Percentiles rank a stretch among this genome's conserved stretches.
These are phyloP conservation scores for Microsporum ferrugineum DNA, from an alignment of 2,329 filamentous ascomycete genomes.

Conservation along the genomic window DNA sequence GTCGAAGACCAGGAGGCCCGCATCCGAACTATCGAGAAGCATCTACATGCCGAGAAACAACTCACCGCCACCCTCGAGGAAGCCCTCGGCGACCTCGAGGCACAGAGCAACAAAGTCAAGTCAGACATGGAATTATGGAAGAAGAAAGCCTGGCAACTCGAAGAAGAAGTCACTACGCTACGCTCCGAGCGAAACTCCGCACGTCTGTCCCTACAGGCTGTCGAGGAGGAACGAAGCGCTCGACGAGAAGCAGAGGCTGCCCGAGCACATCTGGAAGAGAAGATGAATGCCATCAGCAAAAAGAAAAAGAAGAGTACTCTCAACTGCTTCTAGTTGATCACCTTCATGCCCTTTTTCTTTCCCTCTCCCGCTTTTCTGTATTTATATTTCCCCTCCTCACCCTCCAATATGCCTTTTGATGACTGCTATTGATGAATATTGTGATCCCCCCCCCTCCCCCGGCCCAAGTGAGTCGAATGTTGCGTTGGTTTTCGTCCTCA, in stretches of 20 bases:
- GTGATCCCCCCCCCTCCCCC: background rate
- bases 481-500: background rate
- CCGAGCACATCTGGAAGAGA: constrained; percentile 76
- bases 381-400: background rate
- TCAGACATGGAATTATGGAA: constrained; percentile 81
- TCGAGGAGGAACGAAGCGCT: constrained; percentile 94
- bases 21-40: constrained; percentile 92
- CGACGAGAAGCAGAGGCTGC: constrained; percentile 82
- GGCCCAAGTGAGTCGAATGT: background rate
- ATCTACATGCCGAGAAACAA: constrained; percentile 89
- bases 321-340: constrained; percentile 73
- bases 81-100: constrained; percentile 85
- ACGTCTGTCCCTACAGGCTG: constrained; percentile 64
- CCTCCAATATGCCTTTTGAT: constrained; percentile 7
- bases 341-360: background rate
- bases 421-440: constrained; percentile 15
- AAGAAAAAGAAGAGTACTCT: constrained; percentile 92
- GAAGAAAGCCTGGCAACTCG: constrained; percentile 67
- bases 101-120: constrained; percentile 84
- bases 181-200: constrained; percentile 49
- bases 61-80: constrained; percentile 91
- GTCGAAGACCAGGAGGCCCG: constrained; percentile 93
- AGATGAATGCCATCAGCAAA: constrained; percentile 83
- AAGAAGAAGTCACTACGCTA: constrained; percentile 47
- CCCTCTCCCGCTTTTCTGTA: background rate